phyloP scores from a whole-genome alignment of 2,329 filamentous ascomycete species.

The Karstenula rhodostoma region DNA sequence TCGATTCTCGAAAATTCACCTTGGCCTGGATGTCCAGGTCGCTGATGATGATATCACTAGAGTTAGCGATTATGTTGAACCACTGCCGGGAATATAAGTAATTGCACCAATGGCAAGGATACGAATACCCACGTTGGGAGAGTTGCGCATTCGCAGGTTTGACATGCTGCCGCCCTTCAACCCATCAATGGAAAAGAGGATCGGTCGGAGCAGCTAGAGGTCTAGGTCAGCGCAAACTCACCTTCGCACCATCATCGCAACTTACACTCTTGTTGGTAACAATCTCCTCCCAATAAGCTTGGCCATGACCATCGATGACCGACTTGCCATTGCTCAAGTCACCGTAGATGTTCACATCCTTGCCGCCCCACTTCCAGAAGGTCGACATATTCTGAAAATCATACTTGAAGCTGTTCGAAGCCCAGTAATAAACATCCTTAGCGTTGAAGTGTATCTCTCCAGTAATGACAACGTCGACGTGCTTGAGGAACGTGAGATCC shows the following conservation, averaged over 20 bases:
- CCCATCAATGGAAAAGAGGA: conserved; percentile 65
- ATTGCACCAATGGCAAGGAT: background rate
- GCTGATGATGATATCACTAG: conserved; percentile 54
- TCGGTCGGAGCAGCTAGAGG: conserved; percentile 53
- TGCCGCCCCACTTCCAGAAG: conserved; percentile 72
- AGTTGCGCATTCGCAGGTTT: conserved; percentile 68
- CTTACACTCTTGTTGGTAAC: conserved; percentile 64
- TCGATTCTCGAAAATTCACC: background rate
- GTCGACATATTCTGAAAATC: conserved; percentile 72
- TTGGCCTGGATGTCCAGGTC: background rate
- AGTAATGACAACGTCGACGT: conserved; percentile 69
- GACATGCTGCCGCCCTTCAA: conserved; percentile 66
- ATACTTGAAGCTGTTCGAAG: conserved; percentile 68
- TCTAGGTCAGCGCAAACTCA: background rate
- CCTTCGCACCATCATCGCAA: too few relatives aligned
- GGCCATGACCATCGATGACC: conserved; percentile 69
- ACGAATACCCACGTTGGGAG: conserved; percentile 40
- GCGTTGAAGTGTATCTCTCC: conserved; percentile 68
- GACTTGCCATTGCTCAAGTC: conserved; percentile 51
- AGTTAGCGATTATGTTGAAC: conserved; percentile 74
- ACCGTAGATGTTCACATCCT: conserved; percentile 73
- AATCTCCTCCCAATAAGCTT: conserved; percentile 71
- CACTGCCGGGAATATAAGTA: conserved; percentile 51
- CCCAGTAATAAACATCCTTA: conserved; percentile 74
- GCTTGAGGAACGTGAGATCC: conserved; percentile 69